Evolutionary conservation across 306 rosid species (phyloP), one percentile per base, ranked within the genome.

Genomic region (Quercus glauca): DNA sequence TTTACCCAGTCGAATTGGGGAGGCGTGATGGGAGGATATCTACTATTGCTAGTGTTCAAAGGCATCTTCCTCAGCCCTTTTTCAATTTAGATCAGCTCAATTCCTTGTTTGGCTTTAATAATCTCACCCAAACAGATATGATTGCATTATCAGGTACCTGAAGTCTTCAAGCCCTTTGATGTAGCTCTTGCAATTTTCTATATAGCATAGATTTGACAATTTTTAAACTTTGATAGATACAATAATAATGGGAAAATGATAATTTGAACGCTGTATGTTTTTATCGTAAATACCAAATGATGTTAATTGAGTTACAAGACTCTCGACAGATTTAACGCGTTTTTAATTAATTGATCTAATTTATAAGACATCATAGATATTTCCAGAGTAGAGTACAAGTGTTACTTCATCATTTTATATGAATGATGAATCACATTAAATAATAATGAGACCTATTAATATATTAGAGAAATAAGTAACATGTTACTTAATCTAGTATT

Each of bases 91-190:
- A 82, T 64, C 76, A 78, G 55, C 88, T 85, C 70, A 82, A 80
- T 71, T 7, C 71, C 76, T 71, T 76, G 1, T 85, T 81, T 75
- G 33, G 73, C 4, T 3, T 68, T 19, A 43, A 79, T 41, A 83
- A 78, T 56, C 86, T 85, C 67, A 37, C 73, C 68, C 86, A 81
- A 59, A 81, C 78, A 69, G 88, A 85, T 68, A 70, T 85, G 86
- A 75, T 85, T 71, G 88, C 88, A 9, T 65, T 85, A 55, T 85
- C 88, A 75, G 88, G 88, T 85, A 81, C 55, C 3, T 60, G 8
- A 18, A 26, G 29, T 28, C 29, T 28, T 26, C 29, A 26, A 26
- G 29, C n/a, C 37, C 20, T 11, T 21, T 59, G 15, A 10, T 21
- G 6, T 23, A 59, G 31, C 17, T 23, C 67, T 59, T 59, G 13